Evolutionary conservation across 2,329 filamentous ascomycete genomes (phyloP).

Genomic region (Monilinia aucupariae): DNA sequence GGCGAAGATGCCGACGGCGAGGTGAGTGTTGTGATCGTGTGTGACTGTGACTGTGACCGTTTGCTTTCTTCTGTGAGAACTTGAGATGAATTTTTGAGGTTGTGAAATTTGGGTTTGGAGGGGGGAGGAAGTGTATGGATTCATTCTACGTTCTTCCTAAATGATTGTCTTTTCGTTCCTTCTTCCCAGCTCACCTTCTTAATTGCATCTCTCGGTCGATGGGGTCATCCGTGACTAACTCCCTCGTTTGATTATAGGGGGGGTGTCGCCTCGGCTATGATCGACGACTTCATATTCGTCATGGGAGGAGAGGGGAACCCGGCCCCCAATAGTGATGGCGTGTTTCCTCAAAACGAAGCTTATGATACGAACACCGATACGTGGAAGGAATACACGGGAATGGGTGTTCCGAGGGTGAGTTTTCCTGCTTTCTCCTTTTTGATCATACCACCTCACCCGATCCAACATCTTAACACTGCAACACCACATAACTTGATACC

Average conservation of each 20-base stretch:
- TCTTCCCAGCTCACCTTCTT: not conserved
- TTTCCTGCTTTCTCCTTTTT: not conserved
- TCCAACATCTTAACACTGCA: no score
- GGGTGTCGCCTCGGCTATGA: constrained; percentile 31
- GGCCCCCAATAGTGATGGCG: constrained; percentile 19
- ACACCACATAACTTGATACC: no score
- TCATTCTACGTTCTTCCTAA: no score
- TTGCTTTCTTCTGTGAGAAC: constrained; percentile 25
- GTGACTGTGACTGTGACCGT: no score
- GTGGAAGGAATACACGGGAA: not conserved
- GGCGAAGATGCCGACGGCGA: constrained; percentile 37
- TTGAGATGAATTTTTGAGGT: constrained; percentile 20
- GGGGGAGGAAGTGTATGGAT: no score
- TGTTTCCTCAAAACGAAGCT: constrained; percentile 34
- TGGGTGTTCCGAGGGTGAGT: constrained; percentile 29
- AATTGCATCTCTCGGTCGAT: not conserved
- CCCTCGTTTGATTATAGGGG: constrained; percentile 22
- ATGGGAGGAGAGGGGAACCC: constrained; percentile 39
- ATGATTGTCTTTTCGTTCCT: no score
- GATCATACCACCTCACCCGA: not conserved
- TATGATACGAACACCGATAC: constrained; percentile 29
- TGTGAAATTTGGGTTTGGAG: no score
- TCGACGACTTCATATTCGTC: constrained; percentile 35
- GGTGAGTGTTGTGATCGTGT: constrained; percentile 33
- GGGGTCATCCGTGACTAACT: not conserved